Evolutionary conservation across 2,329 filamentous ascomycete genomes (phyloP).

Genomic region (Pseudocercospora fijiensis): DNA sequence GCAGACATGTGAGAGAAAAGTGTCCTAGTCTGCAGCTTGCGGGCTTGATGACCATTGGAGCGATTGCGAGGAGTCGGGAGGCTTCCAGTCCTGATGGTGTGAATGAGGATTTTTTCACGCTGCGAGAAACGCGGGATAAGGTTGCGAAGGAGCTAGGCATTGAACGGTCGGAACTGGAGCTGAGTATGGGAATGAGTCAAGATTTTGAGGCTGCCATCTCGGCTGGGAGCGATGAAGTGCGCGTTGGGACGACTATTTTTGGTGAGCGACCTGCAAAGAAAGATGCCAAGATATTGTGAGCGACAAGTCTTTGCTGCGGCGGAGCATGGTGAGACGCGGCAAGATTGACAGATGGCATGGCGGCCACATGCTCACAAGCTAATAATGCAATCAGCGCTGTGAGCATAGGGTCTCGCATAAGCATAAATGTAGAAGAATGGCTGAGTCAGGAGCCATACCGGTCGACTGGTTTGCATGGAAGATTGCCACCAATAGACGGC

Average conservation of each 20-base stretch:
- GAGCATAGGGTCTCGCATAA: no score
- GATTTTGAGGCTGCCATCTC: constrained; percentile 88
- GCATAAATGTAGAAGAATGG: no score
- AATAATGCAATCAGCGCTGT: no score
- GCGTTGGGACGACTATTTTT: constrained; percentile 93
- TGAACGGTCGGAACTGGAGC: constrained; percentile 62
- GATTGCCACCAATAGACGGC: no score
- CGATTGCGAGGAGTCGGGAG: constrained; percentile 79
- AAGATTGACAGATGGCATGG: no score
- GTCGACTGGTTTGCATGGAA: no score
- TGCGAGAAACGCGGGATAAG: constrained; percentile 69
- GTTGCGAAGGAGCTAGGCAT: constrained; percentile 63
- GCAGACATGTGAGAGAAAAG: constrained; percentile 65
- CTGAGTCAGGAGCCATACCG: no score
- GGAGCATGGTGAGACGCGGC: no score
- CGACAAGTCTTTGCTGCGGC: no score
- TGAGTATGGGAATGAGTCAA: constrained; percentile 98
- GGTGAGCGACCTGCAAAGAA: constrained; percentile 75
- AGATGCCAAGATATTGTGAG: constrained; percentile 64
- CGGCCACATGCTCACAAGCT: no score
- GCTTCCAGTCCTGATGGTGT: constrained; percentile 69
- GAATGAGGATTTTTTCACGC: constrained; percentile 80
- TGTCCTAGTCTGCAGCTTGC: constrained; percentile 73
- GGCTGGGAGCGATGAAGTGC: constrained; percentile 83
- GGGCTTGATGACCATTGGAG: constrained; percentile 96